phyloP scores from a whole-genome alignment of 2,329 filamentous ascomycete genomes.

The Microdochium bolleyi region DNA sequence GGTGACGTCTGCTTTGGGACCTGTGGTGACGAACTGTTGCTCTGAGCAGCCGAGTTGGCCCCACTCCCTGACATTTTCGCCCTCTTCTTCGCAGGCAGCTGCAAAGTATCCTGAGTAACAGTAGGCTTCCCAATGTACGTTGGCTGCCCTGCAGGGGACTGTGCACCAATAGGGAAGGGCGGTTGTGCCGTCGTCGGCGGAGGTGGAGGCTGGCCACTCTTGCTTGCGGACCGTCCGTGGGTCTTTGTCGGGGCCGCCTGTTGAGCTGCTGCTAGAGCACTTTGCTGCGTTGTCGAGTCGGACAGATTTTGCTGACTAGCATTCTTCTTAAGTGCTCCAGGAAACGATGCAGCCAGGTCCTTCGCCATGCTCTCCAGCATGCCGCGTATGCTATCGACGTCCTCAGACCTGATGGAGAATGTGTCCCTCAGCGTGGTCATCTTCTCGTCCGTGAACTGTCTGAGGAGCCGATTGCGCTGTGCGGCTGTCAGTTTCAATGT shows the following conservation, averaged over 20 bases:
- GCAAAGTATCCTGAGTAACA: conserved; percentile 44
- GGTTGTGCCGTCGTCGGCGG: conserved; percentile 50
- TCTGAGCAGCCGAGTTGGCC: conserved; percentile 28
- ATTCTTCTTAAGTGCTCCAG: conserved; percentile 18
- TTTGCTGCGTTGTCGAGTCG: conserved; percentile 14
- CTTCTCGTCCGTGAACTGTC: conserved; percentile 44
- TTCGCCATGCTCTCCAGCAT: conserved; percentile 45
- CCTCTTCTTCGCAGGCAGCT: conserved; percentile 50
- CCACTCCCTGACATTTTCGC: conserved; percentile 31
- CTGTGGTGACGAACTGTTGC: conserved; percentile 37
- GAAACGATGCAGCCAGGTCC: conserved; percentile 26
- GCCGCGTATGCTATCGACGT: conserved; percentile 39
- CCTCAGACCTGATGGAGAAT: conserved; percentile 43
- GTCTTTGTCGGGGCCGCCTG: conserved; percentile 24
- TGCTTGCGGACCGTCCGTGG: conserved; percentile 35
- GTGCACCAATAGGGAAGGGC: conserved; percentile 46
- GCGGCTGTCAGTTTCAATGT: conserved; percentile 18
- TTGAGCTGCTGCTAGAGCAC: conserved; percentile 35
- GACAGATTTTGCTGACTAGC: conserved; percentile 15
- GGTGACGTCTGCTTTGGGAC: conserved; percentile 38
- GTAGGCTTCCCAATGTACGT: conserved; percentile 43
- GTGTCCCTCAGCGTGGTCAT: conserved; percentile 35
- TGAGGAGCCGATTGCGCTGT: conserved; percentile 43
- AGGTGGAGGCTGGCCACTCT: conserved; percentile 40
- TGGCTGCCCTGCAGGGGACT: conserved; percentile 53